Conservation (phyloP, 495 filamentous ascomycete genomes). For the Tuber umbilicatum region DNA sequence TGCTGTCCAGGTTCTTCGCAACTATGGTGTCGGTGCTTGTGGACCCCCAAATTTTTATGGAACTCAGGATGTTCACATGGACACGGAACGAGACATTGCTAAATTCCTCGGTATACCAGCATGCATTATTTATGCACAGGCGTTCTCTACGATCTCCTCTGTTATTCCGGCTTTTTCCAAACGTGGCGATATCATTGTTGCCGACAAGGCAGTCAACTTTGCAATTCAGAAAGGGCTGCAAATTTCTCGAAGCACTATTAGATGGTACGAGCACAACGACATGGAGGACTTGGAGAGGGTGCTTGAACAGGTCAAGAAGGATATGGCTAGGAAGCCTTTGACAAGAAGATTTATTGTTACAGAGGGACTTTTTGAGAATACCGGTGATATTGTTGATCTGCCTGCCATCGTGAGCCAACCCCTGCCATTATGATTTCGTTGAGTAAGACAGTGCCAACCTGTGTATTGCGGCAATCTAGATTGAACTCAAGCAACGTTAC, state of each 20-base stretch:
- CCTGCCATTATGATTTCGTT: constrained; percentile 8
- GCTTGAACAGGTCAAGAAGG: constrained; percentile 74
- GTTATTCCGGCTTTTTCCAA: constrained; percentile 96
- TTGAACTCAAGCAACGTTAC: constrained; percentile 86
- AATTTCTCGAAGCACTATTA: constrained; percentile 79
- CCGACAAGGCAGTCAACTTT: constrained; percentile 91
- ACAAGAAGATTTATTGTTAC: constrained; percentile 94
- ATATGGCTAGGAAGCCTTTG: constrained; percentile 75
- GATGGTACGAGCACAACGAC: constrained; percentile 95
- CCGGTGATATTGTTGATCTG: constrained; percentile 77
- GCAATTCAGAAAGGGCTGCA: constrained; percentile 90
- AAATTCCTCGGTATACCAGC: constrained; percentile 74
- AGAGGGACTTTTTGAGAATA: constrained; percentile 86
- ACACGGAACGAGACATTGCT: constrained; percentile 89
- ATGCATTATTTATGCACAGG: constrained; percentile 90
- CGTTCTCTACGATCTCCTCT: constrained; percentile 87
- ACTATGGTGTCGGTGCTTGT: constrained; percentile 93
- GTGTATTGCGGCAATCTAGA: constrained; percentile 44
- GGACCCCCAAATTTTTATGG: constrained; percentile 97
- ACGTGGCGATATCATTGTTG: constrained; percentile 94
- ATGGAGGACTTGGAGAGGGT: constrained; percentile 87
- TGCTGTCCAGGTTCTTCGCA: constrained; percentile 84
- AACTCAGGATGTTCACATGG: constrained; percentile 97
- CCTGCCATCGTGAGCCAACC: constrained; percentile 65
- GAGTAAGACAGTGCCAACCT: constrained; percentile 20